Base-by-base conservation (phyloP, 805 yeast genomes). In the Blastobotrys parvus region DNA sequence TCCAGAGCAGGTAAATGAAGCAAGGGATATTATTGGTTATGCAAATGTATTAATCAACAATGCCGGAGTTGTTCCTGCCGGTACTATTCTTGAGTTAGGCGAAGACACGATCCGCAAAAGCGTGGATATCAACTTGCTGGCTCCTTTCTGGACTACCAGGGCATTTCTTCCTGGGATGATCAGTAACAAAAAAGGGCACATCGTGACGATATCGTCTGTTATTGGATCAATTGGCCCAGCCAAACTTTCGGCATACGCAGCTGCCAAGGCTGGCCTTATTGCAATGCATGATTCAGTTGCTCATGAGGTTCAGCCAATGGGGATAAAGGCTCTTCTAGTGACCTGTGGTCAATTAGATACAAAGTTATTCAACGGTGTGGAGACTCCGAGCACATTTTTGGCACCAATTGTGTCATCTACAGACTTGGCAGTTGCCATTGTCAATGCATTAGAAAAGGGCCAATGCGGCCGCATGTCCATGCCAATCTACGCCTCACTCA, bases 331-430 rank as follows among this genome's bases (percentile, higher is more conserved):
- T 0, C 63, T 90, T 39, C 66, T 90, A 21, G 71, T 90, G 0
- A 82, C 94, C 50, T 92, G 95, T 0, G 97, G 97, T 0, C 97
- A 90, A 57, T 61, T 90, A 49, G 74, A 71, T 42, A 86, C 95
- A 0, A 53, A 57, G 2, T 74, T 90, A 86, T 90, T 90, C 58
- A 65, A 68, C 13, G 80, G 80, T 1, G 86, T 90, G 3, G 49
- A 63, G 27, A 82, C 95, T 0, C 96, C 97, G 0, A 78, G 82
- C 17, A 64, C 71, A 2, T 52, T 82, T 3, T 59, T 89, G 7
- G 97, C 97, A 0, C 97, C 97, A 0, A 83, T 82, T 45, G 67
- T 89, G 25, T 79, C 80, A 15, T 84, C 90, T 0, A 56, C 53
- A 3, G 70, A 70, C 46, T 80, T 88, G n/a, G 94, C 96, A 0